Conservation (phyloP, 202 grass and related monocot genomes). For the Dendrocalamus latiflorus region DNA sequence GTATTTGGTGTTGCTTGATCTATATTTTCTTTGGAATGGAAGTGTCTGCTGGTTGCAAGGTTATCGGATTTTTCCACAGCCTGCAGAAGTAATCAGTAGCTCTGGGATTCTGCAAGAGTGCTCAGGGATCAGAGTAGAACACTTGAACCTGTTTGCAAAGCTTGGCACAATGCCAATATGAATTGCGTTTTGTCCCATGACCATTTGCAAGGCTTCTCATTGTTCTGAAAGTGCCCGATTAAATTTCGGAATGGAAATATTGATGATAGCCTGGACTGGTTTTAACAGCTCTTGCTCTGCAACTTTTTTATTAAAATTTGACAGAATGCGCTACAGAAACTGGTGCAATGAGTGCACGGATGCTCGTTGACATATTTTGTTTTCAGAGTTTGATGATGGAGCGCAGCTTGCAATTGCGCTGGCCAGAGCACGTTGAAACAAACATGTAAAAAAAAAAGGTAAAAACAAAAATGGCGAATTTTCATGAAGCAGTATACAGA, state of each 20-base stretch:
- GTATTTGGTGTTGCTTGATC: background rate
- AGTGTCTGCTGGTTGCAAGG: background rate
- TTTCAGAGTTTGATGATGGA: background rate
- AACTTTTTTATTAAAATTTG: background rate
- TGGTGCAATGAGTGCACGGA: background rate
- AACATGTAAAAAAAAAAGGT: background rate
- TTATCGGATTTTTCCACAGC: background rate
- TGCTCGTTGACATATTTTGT: background rate
- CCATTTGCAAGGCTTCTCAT: background rate
- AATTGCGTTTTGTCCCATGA: background rate
- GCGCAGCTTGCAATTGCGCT: background rate
- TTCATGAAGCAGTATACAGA: background rate
- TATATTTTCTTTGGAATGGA: background rate
- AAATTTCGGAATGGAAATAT: too few species aligned
- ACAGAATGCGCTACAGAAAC: background rate
- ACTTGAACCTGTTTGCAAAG: background rate
- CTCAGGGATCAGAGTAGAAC: background rate
- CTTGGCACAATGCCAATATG: too few species aligned
- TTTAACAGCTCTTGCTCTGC: background rate
- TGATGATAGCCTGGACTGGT: background rate
- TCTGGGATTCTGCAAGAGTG: background rate
- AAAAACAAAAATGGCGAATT: background rate
- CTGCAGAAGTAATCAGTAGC: background rate
- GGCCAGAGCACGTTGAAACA: background rate
- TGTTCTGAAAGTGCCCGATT: too few species aligned